These are phyloP conservation scores for Barnettozyma pratensis DNA, from an alignment of 805 yeast species.

Conservation along the genomic window DNA sequence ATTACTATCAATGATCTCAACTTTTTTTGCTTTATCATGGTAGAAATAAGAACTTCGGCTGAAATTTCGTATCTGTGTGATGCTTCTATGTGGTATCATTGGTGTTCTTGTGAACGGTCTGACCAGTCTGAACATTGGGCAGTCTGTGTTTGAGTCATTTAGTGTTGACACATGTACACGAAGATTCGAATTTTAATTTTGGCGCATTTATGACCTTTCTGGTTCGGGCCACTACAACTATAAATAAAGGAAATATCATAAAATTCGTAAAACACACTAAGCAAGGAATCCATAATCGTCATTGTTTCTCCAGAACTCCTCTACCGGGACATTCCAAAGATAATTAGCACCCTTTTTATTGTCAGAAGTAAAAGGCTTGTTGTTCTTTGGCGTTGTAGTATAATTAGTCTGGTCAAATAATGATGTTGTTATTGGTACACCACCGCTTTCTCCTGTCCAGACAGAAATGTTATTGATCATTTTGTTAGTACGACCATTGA, in stretches of 20 bases:
- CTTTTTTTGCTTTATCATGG: background rate
- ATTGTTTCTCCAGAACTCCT: constrained; percentile 44
- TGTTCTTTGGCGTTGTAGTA: constrained; percentile 1
- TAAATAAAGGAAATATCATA: too few species aligned
- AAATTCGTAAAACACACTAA: constrained; percentile 11
- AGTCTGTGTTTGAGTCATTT: background rate
- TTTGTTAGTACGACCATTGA: constrained; percentile 44
- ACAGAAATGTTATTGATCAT: constrained; percentile 58
- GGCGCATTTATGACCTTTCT: too few species aligned
- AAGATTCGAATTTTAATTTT: background rate
- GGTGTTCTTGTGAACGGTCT: background rate
- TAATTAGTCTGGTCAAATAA: constrained; percentile 22
- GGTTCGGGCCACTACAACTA: too few species aligned
- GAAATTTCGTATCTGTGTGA: background rate
- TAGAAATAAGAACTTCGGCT: too few species aligned
- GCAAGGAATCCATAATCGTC: constrained; percentile 45
- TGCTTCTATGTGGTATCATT: background rate
- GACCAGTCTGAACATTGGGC: too few species aligned
- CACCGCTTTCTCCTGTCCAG: constrained; percentile 50
- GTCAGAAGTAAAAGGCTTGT: background rate
- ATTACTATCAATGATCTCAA: background rate
- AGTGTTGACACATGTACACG: background rate
- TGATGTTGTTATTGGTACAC: constrained; percentile 19
- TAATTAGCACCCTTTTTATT: constrained; percentile 7
- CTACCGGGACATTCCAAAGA: constrained; percentile 31